A percentile compares a stretch with the other conserved stretches of the same genome.
Evolutionary conservation across 2,329 filamentous ascomycete genomes (phyloP).

Genomic region (Cercospora sp.): DNA sequence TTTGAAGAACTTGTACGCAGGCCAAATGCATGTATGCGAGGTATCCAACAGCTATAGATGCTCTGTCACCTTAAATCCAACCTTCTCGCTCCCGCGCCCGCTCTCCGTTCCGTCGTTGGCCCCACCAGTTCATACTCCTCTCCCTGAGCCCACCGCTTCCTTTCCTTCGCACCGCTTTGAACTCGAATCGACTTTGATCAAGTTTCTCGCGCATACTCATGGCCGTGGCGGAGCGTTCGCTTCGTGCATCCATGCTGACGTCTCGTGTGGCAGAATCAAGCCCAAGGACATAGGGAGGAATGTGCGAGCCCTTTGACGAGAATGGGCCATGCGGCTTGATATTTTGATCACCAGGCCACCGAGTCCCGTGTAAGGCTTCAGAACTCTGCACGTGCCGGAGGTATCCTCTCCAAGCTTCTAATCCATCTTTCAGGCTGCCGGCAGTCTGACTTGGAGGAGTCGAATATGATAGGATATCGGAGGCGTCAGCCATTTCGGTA

Average conservation of each 20-base stretch:
- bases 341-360: constrained; percentile 16
- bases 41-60: constrained; percentile 3
- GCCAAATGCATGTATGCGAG: not conserved
- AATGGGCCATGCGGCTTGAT: constrained; percentile 7
- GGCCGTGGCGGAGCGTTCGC: constrained; percentile 28
- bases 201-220: constrained; percentile 34
- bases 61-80: constrained; percentile 31
- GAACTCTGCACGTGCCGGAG: constrained; percentile 34
- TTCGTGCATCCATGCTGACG: constrained; percentile 22
- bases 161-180: constrained; percentile 37
- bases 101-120: constrained; percentile 26
- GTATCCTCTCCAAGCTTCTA: constrained; percentile 28
- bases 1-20: not conserved
- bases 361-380: constrained; percentile 32
- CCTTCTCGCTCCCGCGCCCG: constrained; percentile 25
- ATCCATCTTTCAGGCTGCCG: constrained; percentile 1
- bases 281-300: constrained; percentile 32
- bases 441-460: constrained; percentile 27
- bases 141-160: constrained; percentile 33
- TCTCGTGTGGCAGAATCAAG: constrained; percentile 27
- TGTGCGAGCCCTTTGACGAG: constrained; percentile 12
- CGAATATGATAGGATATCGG: constrained; percentile 30
- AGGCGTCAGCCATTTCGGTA: constrained; percentile 25
- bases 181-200: constrained; percentile 39
- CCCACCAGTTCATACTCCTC: constrained; percentile 30